Base-by-base conservation (phyloP, 495 filamentous ascomycete genomes). In the Penicillium paxilli region DNA sequence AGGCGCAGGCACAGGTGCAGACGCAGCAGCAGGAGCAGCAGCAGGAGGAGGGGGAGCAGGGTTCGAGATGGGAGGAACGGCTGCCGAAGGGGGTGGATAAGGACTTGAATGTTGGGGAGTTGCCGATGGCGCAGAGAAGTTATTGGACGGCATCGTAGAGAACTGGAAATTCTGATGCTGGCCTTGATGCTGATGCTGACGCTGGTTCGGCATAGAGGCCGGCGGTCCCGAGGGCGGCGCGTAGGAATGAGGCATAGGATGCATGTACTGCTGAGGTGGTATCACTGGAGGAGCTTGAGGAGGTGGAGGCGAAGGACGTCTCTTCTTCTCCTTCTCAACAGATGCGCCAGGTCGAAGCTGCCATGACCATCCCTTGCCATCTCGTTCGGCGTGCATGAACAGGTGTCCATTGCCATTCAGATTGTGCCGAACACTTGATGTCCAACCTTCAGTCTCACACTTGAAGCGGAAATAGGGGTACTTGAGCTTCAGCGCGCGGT, bases 401-500 rank as follows among this genome's bases (percentile, higher is more conserved):
- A 91, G 86, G 49, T 78, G 75, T 44, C 86, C 80, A 63, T 96
- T 89, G 49, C 94, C 91, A 28, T 91, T 89, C 22, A 98, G 80
- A 54, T 98, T 98, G 69, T 98, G 94, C 4, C 94, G 87, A 19
- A 98, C 91, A 72, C 91, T 96, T 58, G 92, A 96, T 64, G 97
- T 93, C 94, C 94, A 98, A 12, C 94, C 94, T 57, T 86, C 88
- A 5, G 91, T 93, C 59, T 77, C 71, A 24, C 85, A 85, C 49
- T 83, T 83, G 69, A 97, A 89, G 54, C 89, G 90, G 70, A 90
- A 98, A 70, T 84, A 96, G 1, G 94, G 95, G 62, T 95, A 96
- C 61, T 88, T 89, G 62, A 86, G 74, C 70, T 90, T 87, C 54
- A 98, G 89, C 22, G 88, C 83, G 58, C 89, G 87, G 68, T 98